Evolutionary conservation across 2,329 filamentous ascomycete species (phyloP).

Genomic region (Trichoderma harzianum): DNA sequence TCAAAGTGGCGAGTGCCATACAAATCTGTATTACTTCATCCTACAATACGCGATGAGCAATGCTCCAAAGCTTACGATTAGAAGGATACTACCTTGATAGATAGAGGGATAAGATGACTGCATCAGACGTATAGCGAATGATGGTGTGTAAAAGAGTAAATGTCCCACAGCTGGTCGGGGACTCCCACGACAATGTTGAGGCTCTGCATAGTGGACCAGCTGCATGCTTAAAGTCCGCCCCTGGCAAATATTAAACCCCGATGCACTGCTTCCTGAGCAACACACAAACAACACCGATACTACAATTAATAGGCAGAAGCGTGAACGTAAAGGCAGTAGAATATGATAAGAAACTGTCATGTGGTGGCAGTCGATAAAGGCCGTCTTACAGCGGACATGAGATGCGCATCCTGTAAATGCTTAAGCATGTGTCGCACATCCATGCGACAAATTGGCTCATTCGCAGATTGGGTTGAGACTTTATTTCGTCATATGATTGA

Average conservation of each 20-base stretch:
- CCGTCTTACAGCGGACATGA: not conserved
- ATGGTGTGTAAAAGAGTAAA: not conserved
- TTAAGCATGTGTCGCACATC: not conserved
- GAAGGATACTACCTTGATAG: not conserved
- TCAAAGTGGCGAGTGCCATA: not conserved
- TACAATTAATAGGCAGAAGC: not conserved
- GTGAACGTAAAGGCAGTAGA: not conserved
- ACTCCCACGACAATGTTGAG: not conserved
- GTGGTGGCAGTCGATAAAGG: not conserved
- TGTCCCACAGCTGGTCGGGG: not conserved
- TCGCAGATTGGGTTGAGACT: not conserved
- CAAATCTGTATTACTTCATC: not conserved
- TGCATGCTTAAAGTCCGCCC: not conserved
- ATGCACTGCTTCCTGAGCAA: not conserved
- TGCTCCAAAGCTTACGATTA: not conserved
- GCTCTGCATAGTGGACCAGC: not conserved
- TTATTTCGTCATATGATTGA: not conserved
- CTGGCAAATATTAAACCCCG: not conserved
- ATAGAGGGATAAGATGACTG: not conserved
- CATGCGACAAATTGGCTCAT: not conserved
- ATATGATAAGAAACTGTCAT: too few species aligned
- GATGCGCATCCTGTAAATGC: not conserved
- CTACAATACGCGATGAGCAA: not conserved
- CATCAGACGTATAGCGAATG: not conserved
- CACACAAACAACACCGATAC: too few species aligned